These are phyloP conservation scores for Mimosa pudica DNA, from an alignment of 306 rosid genomes.

Conservation along the genomic window DNA sequence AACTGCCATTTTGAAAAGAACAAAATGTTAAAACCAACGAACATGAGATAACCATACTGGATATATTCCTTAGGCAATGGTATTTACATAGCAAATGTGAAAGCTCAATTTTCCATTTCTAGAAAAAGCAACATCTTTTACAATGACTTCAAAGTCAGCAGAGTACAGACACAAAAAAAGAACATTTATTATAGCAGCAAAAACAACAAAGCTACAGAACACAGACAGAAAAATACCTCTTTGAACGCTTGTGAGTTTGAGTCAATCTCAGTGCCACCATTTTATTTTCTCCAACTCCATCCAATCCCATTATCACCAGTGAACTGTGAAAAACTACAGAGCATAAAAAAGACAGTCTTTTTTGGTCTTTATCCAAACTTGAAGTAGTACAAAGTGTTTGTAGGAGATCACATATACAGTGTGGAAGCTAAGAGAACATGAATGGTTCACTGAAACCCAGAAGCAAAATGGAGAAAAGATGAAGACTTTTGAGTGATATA, in stretches of 20 bases:
- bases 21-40: constrained; percentile 19
- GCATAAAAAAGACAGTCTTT: constrained; percentile 38
- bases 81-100: constrained; percentile 13
- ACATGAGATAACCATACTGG: constrained; percentile 8
- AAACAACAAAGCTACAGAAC: constrained; percentile 3
- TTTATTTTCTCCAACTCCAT: constrained; percentile 47
- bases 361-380: constrained; percentile 50
- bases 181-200: constrained; percentile 31
- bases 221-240: constrained; percentile 56
- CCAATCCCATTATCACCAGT: constrained; percentile 55
- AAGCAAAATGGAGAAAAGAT: constrained; percentile 40
- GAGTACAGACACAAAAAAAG: constrained; percentile 25
- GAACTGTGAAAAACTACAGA: constrained; percentile 31
- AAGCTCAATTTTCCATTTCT: constrained; percentile 39
- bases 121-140: constrained; percentile 24
- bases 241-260: constrained; percentile 73
- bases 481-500: constrained; percentile 47
- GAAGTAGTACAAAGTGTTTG: constrained; percentile 14
- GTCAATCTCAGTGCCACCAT: constrained; percentile 59
- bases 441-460: constrained; percentile 44
- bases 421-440: constrained; percentile 40
- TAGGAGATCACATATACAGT: constrained; percentile 39
- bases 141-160: constrained; percentile 29
- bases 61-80: constrained; percentile 31
- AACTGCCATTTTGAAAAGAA: constrained; percentile 52